phyloP scores from a whole-genome alignment of 768 basidiomycete genomes.

The Boletus subparvulus region DNA sequence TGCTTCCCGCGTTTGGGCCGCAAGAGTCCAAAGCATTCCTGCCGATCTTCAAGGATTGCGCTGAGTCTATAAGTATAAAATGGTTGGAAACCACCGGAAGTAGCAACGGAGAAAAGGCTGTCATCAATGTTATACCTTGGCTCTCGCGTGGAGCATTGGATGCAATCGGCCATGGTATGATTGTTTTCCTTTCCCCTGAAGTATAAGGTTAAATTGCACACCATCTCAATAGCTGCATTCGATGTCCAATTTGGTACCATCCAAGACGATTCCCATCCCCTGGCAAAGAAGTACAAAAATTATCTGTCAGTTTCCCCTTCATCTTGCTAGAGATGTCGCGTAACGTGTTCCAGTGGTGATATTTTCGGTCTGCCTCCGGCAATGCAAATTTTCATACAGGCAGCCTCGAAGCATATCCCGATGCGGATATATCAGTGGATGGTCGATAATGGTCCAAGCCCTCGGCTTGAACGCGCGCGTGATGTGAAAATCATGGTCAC shows the following conservation, averaged over 20 bases:
- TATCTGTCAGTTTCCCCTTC: not conserved
- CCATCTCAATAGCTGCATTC: conserved; percentile 38
- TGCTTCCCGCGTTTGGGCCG: conserved; percentile 55
- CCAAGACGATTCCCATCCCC: not conserved
- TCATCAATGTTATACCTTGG: conserved; percentile 24
- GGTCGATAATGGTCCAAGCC: not conserved
- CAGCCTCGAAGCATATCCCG: conserved; percentile 8
- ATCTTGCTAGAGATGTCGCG: too few relatives aligned
- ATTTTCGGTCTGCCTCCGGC: conserved; percentile 11
- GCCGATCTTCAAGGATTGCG: conserved; percentile 44
- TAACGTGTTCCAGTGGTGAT: conserved; percentile 1
- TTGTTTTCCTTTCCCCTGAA: not conserved
- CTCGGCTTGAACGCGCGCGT: conserved; percentile 1
- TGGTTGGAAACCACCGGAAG: conserved; percentile 18
- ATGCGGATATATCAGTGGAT: not conserved
- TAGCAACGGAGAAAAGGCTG: not conserved
- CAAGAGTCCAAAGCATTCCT: conserved; percentile 50
- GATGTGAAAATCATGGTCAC: not conserved
- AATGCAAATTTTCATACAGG: conserved; percentile 4
- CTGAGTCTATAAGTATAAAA: conserved; percentile 14
- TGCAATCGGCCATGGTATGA: conserved; percentile 45
- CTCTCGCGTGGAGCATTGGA: conserved; percentile 46
- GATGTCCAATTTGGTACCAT: conserved; percentile 30
- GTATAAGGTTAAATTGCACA: not conserved
- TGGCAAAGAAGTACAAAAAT: conserved; percentile 7